Base-by-base conservation (phyloP, 805 yeast species). In the Candida boidinii region DNA sequence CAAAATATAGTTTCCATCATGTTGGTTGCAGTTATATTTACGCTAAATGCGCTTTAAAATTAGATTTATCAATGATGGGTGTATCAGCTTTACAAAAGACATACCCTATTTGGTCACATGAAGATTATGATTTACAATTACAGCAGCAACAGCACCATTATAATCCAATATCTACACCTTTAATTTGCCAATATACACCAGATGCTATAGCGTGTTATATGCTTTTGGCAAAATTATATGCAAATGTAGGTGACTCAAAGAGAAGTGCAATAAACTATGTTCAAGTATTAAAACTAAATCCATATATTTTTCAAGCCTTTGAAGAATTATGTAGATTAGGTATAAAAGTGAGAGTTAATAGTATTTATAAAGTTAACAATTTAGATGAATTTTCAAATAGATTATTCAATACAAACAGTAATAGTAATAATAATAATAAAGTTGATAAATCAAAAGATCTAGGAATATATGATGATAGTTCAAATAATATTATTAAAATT, bases 271-370 rank as follows among this genome's bases (percentile, higher is more conserved):
- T 79, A 30, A 71, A 75, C 46, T 83, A 79, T 51, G 68, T 84
- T 0, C 73, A 70, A 42, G 84, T 90, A 1, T 64, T 86, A 36
- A 73, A 75, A 38, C 57, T 67, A 41, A 83, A 92, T 50, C 95
- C 94, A 13, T 84, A 66, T 49, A 67, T 86, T 26, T 86, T 92
- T 72, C 96, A 86, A 49, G 86, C 96, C 0, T 77, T 85, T 41
- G 85, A 79, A 42, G 78, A 79, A 27, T 60, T 92, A 30, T 76
- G 86, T 45, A 65, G 67, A 30, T 60, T 80, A 58, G 92, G 94
- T 10, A 84, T 80, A 14, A 71, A 71, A 37, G 67, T 86, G 14
- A 73, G 76, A 37, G 74, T 79, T 5, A 70, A 70, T 41, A 54
- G 76, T 0, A 61, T 77, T 19, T 78, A 64, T 51, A 68, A 66